Evolutionary conservation across 2,329 filamentous ascomycete genomes (phyloP), one percentile per base, ranked within the genome.

Genomic region (Zalaria sp.): DNA sequence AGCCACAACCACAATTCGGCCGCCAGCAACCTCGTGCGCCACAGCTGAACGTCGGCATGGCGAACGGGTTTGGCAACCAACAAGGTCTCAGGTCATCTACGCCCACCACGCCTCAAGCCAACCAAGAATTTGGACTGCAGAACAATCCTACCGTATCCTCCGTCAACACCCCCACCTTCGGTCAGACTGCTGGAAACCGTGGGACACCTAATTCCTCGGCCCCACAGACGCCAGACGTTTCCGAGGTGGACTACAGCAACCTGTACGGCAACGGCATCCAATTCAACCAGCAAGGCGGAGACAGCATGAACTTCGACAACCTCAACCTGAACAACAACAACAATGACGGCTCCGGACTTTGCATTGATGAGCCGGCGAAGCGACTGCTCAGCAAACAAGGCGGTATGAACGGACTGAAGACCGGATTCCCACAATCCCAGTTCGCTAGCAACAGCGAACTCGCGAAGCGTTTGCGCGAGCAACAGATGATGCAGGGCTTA

Each of bases 131-230:
- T 54, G 79, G 79, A 39, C 78, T 93, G 50, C 82, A 87, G 58
- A 86, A 93, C 60, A 95, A 95, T 59, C 89, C 89, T 10, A 95
- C 88, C 1, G 89, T 96, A 11, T 98, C 91, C 3, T 95, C 88
- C 3, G 89, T 95, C 42, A 96, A 95, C 60, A 96, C 89, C 0
- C 89, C 89, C 0, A 93, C 88, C 0, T 72, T 96, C 44, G 83
- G 82, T 45, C 81, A 87, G 49, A 80, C 83, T 29, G 68, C 72
- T 43, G 73, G 77, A 64, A 60, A 68, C 61, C 50, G 71, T 66
- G 62, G 72, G 46, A 77, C 78, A 25, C 74, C 77, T 42, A 75
- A 81, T 59, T 79, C 78, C 4, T 83, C 79, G 35, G 71, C 75
- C 39, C 79, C 81, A 11, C 77, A 79, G 35, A 83, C 81, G 10